Base-by-base conservation (phyloP, 2,329 filamentous ascomycete species). In the Fusarium sp. region DNA sequence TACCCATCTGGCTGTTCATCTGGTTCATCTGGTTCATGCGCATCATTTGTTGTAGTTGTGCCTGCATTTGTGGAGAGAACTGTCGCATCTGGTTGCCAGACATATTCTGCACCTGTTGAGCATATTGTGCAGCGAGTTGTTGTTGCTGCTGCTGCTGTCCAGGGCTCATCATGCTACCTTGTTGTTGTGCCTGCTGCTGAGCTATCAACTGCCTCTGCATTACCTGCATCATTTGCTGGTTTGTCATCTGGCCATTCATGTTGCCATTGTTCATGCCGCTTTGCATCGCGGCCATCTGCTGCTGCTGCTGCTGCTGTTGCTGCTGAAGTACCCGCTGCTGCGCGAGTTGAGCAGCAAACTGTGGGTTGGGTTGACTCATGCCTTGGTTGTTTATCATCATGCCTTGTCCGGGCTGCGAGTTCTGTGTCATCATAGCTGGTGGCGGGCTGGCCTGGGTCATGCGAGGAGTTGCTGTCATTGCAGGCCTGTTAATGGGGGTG, bases 371-470 rank as follows among this genome's bases (percentile, higher is more conserved):
- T 42, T 73, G 74, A 41, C 73, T 74, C 69, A 80, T 76, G 37
- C 74, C 68, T 33, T 79, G 81, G 57, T 78, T 79, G 55, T 79
- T 79, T 77, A 86, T 83, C 72, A 85, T 80, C 74, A 85, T 80
- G 47, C 63, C 67, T 29, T 75, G 68, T 19, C 80, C 79, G 74
- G 85, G 81, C 66, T 84, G 83, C 54, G 82, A 83, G 57, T 79
- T 80, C 52, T 85, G 82, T 1, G 81, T 77, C 80, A 88, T 84
- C 78, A 84, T 83, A 35, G 77, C 79, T 39, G 85, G 84, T 41
- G 85, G 82, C 17, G 87, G 85, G 69, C 86, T 89, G 23, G 80
- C 82, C 72, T 89, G 86, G 27, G 76, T 80, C 81, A 88, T 86
- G 53, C 85, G 82, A 41, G 87, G 87, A 10, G 86, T 88, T 13